Percentiles rank a stretch among this genome's conserved stretches.
Conservation (phyloP, 208 protist species). For the Crithidia expoeki region DNA sequence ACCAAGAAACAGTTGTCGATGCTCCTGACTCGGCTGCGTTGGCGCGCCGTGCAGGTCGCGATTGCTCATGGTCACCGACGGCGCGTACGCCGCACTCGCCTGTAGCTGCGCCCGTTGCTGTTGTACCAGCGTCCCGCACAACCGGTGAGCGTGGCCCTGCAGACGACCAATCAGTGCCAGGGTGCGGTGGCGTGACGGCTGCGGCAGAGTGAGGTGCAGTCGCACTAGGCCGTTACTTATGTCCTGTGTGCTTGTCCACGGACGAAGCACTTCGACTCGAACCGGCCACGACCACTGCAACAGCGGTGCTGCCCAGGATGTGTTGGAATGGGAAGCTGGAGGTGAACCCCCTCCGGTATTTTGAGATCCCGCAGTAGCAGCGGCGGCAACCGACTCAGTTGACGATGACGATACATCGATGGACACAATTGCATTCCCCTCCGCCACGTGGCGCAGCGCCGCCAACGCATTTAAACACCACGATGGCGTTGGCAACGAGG, state of each 20-base stretch:
- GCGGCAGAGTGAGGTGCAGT: conserved; percentile 44
- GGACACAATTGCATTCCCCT: conserved; percentile 42
- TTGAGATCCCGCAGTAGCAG: background rate
- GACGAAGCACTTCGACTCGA: conserved; percentile 34
- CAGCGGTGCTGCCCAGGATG: conserved; percentile 15
- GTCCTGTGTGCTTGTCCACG: conserved; percentile 6
- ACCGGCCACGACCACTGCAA: conserved; percentile 38
- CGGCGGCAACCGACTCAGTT: background rate
- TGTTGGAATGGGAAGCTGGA: background rate
- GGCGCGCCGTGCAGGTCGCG: conserved; percentile 28
- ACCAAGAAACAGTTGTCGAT: conserved; percentile 23
- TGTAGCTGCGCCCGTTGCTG: conserved; percentile 23
- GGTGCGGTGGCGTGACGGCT: conserved; percentile 43
- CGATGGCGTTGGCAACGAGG: background rate
- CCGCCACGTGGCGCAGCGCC: conserved; percentile 14
- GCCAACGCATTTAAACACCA: conserved; percentile 22
- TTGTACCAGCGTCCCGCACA: background rate
- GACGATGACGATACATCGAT: conserved; percentile 14
- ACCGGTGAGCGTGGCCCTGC: conserved; percentile 25
- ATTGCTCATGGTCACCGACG: conserved; percentile 24
- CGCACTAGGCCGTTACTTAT: conserved; percentile 15
- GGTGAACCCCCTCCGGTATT: background rate
- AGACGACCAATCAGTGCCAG: conserved; percentile 58
- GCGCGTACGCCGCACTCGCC: conserved; percentile 18
- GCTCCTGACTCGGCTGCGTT: conserved; percentile 21